These are phyloP conservation scores for Stereocaulon alpinum DNA, from an alignment of 495 filamentous ascomycete genomes.

Conservation along the genomic window DNA sequence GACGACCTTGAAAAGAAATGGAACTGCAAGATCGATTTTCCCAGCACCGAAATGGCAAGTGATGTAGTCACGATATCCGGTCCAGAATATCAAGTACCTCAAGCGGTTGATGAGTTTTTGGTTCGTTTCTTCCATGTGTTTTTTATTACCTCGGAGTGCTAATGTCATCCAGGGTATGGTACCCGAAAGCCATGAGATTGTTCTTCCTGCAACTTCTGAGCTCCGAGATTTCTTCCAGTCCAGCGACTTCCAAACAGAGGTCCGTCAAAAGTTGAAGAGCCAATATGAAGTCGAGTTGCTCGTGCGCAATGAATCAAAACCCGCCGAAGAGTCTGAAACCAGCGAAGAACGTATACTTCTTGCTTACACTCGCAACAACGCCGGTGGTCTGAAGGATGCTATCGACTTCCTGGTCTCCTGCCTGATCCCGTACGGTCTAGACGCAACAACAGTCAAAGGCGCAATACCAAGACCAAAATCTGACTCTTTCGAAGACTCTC, in stretches of 20 bases:
- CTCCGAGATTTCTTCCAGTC: constrained; percentile 71
- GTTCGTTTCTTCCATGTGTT: constrained; percentile 35
- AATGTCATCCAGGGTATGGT: constrained; percentile 67
- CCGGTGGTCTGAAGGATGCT: constrained; percentile 87
- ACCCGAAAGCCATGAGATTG: constrained; percentile 85
- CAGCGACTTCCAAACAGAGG: constrained; percentile 62
- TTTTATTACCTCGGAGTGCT: constrained; percentile 15
- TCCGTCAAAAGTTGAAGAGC: constrained; percentile 70
- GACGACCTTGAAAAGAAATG: constrained; percentile 95
- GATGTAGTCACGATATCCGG: constrained; percentile 92
- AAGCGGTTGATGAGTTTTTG: constrained; percentile 88
- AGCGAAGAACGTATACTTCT: constrained; percentile 49
- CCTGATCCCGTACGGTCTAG: constrained; percentile 72
- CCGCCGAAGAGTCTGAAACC: constrained; percentile 35
- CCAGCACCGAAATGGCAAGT: constrained; percentile 92
- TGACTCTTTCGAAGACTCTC: constrained; percentile 93
- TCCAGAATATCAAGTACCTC: constrained; percentile 92
- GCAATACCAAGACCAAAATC: constrained; percentile 93
- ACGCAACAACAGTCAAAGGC: constrained; percentile 78
- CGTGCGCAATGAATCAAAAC: constrained; percentile 47
- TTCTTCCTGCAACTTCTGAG: constrained; percentile 61
- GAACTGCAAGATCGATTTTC: constrained; percentile 97
- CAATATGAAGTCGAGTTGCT: constrained; percentile 86
- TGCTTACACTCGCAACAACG: constrained; percentile 91
- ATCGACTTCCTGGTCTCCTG: constrained; percentile 85